Base-by-base conservation (phyloP, 257 asterid genomes). In the Gentiana straminea region DNA sequence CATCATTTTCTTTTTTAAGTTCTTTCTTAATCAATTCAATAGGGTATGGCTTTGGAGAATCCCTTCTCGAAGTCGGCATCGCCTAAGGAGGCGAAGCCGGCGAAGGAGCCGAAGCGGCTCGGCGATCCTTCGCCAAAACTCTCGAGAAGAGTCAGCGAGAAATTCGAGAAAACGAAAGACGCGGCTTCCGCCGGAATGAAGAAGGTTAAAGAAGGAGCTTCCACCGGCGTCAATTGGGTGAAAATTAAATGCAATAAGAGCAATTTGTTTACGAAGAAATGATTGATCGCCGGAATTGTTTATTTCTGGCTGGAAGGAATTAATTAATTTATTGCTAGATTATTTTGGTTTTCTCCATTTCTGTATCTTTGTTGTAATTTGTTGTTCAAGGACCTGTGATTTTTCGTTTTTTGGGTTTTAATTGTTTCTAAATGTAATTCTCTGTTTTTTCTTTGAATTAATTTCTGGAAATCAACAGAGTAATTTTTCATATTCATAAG, bases 241-340 rank as follows among this genome's bases (percentile, higher is more conserved):
- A 82, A 79, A 62, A 50, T 63, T 60, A 82, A 77, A 65, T 77
- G 62, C 62, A 74, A 74, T 70, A 71, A 69, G 60, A 68, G 55
- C 59, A 84, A 81, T 68, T 75, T 77, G 41, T 60, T 69, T 54
- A 77, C 70, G 63, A 86, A 83, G 75, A 81, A 83, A 69, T 73
- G 65, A 62, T 9, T 41, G 46, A 38, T 2, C 33, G 10, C 43
- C 10, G 3, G 5, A 45, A 2, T 53, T 9, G 12, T 34, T 32
- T 12, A 0, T 45, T 51, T 24, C 24, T 24, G 24, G 24, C 24
- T 24, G 24, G 24, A 24, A 24, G 24, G 24, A 24, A 24, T 24
- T 24, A 24, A 24, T 24, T 24, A 24, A 24, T 24, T 24, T 24
- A 24, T 24, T 24, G 1, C 24, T 24, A 24, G 24, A 24, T 24